phyloP scores from a whole-genome alignment of 352 stramenopile species.

The Globisporangium lucens region DNA sequence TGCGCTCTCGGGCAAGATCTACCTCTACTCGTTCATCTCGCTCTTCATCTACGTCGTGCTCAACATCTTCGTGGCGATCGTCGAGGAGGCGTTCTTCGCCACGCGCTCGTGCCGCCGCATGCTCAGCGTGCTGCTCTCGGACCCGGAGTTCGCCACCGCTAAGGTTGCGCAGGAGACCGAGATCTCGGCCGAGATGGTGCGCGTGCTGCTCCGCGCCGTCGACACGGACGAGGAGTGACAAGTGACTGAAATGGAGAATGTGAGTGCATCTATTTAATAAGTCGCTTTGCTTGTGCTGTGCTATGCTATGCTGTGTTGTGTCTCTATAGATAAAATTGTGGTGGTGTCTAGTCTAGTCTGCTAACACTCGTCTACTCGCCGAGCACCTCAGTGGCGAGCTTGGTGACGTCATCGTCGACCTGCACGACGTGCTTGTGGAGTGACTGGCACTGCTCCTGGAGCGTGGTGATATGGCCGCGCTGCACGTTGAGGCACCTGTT shows the following conservation, averaged over 20 bases:
- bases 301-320: background rate
- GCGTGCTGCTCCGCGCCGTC: conserved; percentile 43
- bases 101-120: conserved; percentile 60
- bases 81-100: conserved; percentile 91
- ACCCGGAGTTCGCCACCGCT: conserved; percentile 35
- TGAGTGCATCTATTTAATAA: conserved; percentile 10
- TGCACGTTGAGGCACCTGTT: conserved; percentile 85
- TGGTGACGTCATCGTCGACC: conserved; percentile 84
- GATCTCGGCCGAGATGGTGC: conserved; percentile 57
- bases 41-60: conserved; percentile 93
- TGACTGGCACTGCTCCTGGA: conserved; percentile 81
- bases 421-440: conserved; percentile 83
- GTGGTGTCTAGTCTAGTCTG: too few species aligned
- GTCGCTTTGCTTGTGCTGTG: background rate
- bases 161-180: conserved; percentile 39
- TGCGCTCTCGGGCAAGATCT: conserved; percentile 64
- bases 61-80: conserved; percentile 91
- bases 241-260: background rate
- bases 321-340: conserved; percentile 7
- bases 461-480: conserved; percentile 78
- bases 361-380: conserved; percentile 39
- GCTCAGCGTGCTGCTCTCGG: conserved; percentile 56
- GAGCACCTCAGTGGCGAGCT: conserved; percentile 76
- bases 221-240: conserved; percentile 18
- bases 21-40: conserved; percentile 87